Evolutionary conservation across 1,284 basidiomycete species (phyloP).

Genomic region (Cutaneotrichosporon cutaneum): DNA sequence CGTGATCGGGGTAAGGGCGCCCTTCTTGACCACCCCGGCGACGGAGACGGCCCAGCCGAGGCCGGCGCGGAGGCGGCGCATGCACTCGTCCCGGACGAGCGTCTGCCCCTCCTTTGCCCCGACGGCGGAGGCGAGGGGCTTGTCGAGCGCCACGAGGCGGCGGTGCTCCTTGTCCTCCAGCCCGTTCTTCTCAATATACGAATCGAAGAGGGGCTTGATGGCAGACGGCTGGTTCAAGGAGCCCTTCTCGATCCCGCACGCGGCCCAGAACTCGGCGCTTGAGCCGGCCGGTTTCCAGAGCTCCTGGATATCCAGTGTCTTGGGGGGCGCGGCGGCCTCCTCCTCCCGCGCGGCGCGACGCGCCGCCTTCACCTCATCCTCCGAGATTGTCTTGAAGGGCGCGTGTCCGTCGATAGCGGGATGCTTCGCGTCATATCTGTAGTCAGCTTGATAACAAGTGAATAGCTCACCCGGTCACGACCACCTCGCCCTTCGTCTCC

Average conservation of each 20-base stretch:
- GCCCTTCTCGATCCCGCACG: constrained; percentile 55
- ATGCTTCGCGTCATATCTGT: constrained; percentile 64
- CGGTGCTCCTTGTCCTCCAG: constrained; percentile 67
- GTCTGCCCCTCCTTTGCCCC: constrained; percentile 55
- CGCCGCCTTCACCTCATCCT: constrained; percentile 57
- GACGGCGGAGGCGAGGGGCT: constrained; percentile 59
- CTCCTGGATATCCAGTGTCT: constrained; percentile 58
- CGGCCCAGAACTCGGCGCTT: constrained; percentile 64
- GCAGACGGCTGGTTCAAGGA: constrained; percentile 26
- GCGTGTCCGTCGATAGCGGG: constrained; percentile 60
- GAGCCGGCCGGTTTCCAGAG: constrained; percentile 69
- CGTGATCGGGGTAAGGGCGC: constrained; percentile 65
- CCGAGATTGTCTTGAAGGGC: constrained; percentile 62
- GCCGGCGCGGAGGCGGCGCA: constrained; percentile 47
- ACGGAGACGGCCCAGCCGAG: constrained; percentile 44
- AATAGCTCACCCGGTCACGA: constrained; percentile 35
- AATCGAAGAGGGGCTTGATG: constrained; percentile 61
- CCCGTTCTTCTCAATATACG: constrained; percentile 63
- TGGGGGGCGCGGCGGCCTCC: constrained; percentile 53
- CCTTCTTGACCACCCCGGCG: constrained; percentile 59
- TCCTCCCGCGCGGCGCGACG: constrained; percentile 52
- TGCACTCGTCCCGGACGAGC: constrained; percentile 68
- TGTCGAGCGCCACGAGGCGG: constrained; percentile 68
- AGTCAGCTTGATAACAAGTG: constrained; percentile 2
- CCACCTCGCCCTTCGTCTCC: constrained; percentile 61